Evolutionary conservation across 2,329 filamentous ascomycete genomes (phyloP).

Genomic region (Aspergillus latus): DNA sequence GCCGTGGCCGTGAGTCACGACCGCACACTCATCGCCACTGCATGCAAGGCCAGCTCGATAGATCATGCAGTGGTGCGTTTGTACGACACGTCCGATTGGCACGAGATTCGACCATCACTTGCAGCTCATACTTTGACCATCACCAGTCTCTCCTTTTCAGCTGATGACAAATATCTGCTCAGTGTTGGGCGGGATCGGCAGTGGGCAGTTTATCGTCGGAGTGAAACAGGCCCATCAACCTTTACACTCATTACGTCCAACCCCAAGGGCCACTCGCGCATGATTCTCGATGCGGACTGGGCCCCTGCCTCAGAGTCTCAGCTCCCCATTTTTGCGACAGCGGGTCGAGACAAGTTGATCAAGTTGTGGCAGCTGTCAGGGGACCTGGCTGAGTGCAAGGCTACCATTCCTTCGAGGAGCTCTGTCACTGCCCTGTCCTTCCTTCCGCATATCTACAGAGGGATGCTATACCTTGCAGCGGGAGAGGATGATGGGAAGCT

Average conservation of each 20-base stretch:
- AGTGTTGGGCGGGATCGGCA: slow-evolving; percentile 90
- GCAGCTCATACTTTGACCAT: slow-evolving; percentile 85
- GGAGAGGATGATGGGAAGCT: slow-evolving; percentile 51
- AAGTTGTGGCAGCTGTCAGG: slow-evolving; percentile 63
- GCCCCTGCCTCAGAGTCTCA: slow-evolving; percentile 52
- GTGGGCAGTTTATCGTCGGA: slow-evolving; percentile 76
- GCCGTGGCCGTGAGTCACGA: slow-evolving; percentile 76
- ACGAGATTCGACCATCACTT: slow-evolving; percentile 79
- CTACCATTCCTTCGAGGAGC: slow-evolving; percentile 55
- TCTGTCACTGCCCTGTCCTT: slow-evolving; percentile 74
- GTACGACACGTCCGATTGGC: slow-evolving; percentile 85
- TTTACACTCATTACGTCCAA: slow-evolving; percentile 67
- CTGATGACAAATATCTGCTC: slow-evolving; percentile 70
- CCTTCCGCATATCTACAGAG: slow-evolving; percentile 37
- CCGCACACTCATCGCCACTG: slow-evolving; percentile 76
- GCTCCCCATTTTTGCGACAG: slow-evolving; percentile 70
- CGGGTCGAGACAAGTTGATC: slow-evolving; percentile 82
- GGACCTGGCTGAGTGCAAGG: slow-evolving; percentile 52
- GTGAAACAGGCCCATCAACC: slow-evolving; percentile 32
- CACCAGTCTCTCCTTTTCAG: slow-evolving; percentile 76
- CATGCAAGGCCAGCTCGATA: slow-evolving; percentile 86
- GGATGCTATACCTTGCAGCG: slow-evolving; percentile 42
- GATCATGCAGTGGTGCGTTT: slow-evolving; percentile 93
- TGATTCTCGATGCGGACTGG: slow-evolving; percentile 91
- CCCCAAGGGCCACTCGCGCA: slow-evolving; percentile 82